Evolutionary conservation across 768 basidiomycete genomes (phyloP).

Genomic region (Hydnomerulius pinastri): DNA sequence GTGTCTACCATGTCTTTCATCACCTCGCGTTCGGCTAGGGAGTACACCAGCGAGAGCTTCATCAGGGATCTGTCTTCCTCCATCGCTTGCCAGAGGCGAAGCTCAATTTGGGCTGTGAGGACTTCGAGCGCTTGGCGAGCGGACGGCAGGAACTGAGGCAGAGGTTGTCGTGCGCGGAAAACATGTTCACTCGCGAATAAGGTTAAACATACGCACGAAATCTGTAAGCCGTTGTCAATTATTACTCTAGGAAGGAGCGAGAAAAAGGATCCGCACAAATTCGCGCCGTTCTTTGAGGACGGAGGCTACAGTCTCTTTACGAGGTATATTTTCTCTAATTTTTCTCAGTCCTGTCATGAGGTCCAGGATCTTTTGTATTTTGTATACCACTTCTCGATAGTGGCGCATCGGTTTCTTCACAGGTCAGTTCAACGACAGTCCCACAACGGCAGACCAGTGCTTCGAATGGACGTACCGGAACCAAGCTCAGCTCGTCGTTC

Average conservation of each 20-base stretch:
- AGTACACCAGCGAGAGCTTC: slow-evolving; percentile 42
- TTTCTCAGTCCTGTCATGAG: slow-evolving; percentile 47
- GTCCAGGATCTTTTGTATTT: slow-evolving; percentile 44
- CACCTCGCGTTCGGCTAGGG: slow-evolving; percentile 45
- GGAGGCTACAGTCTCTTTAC: slow-evolving; percentile 41
- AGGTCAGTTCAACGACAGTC: neutral
- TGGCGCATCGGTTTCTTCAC: slow-evolving; percentile 47
- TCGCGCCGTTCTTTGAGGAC: slow-evolving; percentile 44
- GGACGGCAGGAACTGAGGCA: slow-evolving; percentile 54
- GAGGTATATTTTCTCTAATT: slow-evolving; percentile 48
- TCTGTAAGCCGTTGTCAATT: slow-evolving; percentile 17
- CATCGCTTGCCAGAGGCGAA: slow-evolving; percentile 30
- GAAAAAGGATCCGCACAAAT: slow-evolving; percentile 30
- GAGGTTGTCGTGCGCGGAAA: slow-evolving; percentile 45
- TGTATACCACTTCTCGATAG: slow-evolving; percentile 39
- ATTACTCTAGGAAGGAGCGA: neutral
- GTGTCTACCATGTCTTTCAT: slow-evolving; percentile 43
- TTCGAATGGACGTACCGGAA: slow-evolving; percentile 41
- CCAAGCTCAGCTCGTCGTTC: slow-evolving; percentile 48
- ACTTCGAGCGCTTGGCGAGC: slow-evolving; percentile 39
- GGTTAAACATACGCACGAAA: slow-evolving; percentile 48
- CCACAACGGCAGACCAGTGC: neutral
- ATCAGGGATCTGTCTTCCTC: slow-evolving; percentile 30
- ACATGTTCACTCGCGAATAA: slow-evolving; percentile 53
- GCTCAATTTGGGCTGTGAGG: slow-evolving; percentile 37